These are phyloP conservation scores for Raphanus raphanistrum DNA, from an alignment of 345 rosid species.

Conservation along the genomic window DNA sequence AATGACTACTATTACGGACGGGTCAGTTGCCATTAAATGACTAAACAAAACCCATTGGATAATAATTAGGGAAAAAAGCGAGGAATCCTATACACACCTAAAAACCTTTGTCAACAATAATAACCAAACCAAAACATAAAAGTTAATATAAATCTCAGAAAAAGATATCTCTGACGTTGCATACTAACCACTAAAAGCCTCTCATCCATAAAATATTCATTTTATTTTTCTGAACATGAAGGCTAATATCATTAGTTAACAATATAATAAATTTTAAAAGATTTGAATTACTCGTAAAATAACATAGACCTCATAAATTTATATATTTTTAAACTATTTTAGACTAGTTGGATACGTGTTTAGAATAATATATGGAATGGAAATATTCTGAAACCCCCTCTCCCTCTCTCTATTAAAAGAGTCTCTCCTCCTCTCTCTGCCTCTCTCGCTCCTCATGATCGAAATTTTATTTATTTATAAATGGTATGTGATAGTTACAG, in stretches of 20 bases:
- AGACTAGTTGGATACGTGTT: neutral
- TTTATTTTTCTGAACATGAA: neutral
- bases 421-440: slow-evolving; percentile 11
- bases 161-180: slow-evolving; percentile 33
- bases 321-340: neutral
- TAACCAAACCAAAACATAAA: neutral
- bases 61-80: slow-evolving; percentile 28
- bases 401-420: slow-evolving; percentile 26
- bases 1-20: slow-evolving; percentile 4
- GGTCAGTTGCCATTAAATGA: slow-evolving; percentile 28
- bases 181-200: slow-evolving; percentile 28
- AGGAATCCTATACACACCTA: slow-evolving; percentile 35
- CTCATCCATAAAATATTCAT: neutral
- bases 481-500: slow-evolving; percentile 25
- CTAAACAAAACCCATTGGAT: slow-evolving; percentile 21
- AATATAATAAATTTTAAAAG: too few species aligned
- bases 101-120: slow-evolving; percentile 14
- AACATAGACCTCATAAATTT: neutral
- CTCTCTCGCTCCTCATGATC: slow-evolving; percentile 33
- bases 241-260: neutral
- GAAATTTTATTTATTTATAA: neutral
- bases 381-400: neutral
- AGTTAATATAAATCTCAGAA: slow-evolving; percentile 27
- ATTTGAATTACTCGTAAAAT: neutral
- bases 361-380: neutral